Evolutionary conservation across 2,329 filamentous ascomycete genomes (phyloP), one percentile per base, ranked within the genome.

Genomic region (Golovinomyces cichoracearum): DNA sequence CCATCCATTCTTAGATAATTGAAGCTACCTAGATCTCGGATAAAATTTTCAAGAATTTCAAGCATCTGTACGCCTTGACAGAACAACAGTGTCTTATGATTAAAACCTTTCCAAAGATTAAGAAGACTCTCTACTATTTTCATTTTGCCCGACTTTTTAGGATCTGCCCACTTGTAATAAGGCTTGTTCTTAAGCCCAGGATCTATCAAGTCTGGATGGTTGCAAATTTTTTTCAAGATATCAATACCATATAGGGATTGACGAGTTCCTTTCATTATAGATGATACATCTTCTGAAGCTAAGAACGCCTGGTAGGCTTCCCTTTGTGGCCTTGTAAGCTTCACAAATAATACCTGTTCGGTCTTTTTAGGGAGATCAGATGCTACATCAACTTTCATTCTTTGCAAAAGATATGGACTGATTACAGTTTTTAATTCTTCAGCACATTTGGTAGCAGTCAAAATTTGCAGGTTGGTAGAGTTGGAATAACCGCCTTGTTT

Each of bases 261-360:
- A 3, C 79, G 73, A 51, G 75, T 80, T 35, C 77, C 76, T 44
- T 71, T 74, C 37, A 88, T 63, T 49, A 95, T 93, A 0, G 80
- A 76, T n/a, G 71, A 73, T 70, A 94, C 85, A 41, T 93, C 85
- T 37, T 82, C 76, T 0, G 86, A 94, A 17, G 69, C 69, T 2
- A 95, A 67, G 56, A 93, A 95, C 4, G 71, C 68, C 59, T 85
- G 74, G 55, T 98, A 98, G 0, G 79, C 78, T 27, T 79, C 71
- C 46, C 82, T 73, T 60, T 98, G 90, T 13, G 78, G 65, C 48
- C 72, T 72, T 0, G 86, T 93, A 52, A 98, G 67, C 60, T 92
- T 93, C 65, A 90, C 95, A 62, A 98, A 95, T 2, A 98, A 68
- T 0, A 98, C 90, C 56, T 93, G 83, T 61, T 98, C 90, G 47